phyloP scores from a whole-genome alignment of 1,284 basidiomycete genomes.

The Pyrrhoderma lamaoense region DNA sequence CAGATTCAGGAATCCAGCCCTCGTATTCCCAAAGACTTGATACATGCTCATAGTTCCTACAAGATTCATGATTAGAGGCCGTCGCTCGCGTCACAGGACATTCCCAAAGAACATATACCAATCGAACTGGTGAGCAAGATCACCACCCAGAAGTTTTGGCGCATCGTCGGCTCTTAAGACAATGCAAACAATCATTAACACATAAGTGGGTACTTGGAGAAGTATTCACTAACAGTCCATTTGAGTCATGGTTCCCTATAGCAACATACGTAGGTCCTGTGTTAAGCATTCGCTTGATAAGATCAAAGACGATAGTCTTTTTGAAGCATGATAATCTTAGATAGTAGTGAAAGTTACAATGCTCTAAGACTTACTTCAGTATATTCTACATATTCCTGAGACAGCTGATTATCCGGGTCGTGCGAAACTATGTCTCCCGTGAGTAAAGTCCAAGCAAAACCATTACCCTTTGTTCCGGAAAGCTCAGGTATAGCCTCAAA shows the following conservation, averaged over 20 bases:
- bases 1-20: constrained; percentile 58
- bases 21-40: constrained; percentile 63
- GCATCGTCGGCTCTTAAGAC: constrained; percentile 53
- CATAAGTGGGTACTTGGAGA: constrained; percentile 3
- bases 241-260: constrained; percentile 72
- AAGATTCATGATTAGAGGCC: background rate
- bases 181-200: constrained; percentile 5
- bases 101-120: constrained; percentile 40
- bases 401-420: constrained; percentile 57
- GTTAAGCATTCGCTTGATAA: constrained; percentile 54
- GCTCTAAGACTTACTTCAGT: constrained; percentile 1
- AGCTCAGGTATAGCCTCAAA: constrained; percentile 63
- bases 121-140: constrained; percentile 51
- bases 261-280: constrained; percentile 64
- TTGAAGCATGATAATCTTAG: background rate
- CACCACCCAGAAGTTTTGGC: constrained; percentile 46
- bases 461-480: constrained; percentile 49
- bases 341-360: background rate
- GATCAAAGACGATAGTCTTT: constrained; percentile 58
- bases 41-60: constrained; percentile 71
- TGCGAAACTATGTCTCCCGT: constrained; percentile 77
- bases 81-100: constrained; percentile 2
- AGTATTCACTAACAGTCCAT: constrained; percentile 54
- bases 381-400: constrained; percentile 22
- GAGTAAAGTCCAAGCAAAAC: constrained; percentile 62